Evolutionary conservation across 495 filamentous ascomycete species (phyloP).

Genomic region (Tetracladium marchalianum): DNA sequence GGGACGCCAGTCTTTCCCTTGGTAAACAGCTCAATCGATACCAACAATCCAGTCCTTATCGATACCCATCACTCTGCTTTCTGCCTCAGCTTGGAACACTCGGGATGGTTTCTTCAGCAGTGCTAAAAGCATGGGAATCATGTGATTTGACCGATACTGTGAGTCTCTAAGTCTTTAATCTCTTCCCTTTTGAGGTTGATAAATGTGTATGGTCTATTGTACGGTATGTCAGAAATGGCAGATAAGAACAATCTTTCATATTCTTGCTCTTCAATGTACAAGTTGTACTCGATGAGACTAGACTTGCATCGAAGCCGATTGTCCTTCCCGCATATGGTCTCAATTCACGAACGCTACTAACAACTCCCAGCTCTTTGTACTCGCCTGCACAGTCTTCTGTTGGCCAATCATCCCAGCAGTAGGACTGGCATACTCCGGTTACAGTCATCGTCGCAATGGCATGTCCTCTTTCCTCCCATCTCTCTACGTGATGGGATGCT

Average conservation of each 20-base stretch:
- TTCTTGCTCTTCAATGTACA: too few species aligned
- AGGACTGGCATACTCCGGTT: slow-evolving; percentile 43
- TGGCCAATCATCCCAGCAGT: slow-evolving; percentile 96
- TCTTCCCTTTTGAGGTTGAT: not conserved
- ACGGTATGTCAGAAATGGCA: too few species aligned
- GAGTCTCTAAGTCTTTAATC: not conserved
- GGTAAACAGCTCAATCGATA: too few species aligned
- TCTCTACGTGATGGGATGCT: slow-evolving; percentile 30
- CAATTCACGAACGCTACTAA: not conserved
- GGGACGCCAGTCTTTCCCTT: too few species aligned
- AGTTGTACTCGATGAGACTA: too few species aligned
- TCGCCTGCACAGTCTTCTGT: slow-evolving; percentile 69
- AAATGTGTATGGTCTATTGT: not conserved
- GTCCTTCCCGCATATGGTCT: too few species aligned
- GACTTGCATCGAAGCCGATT: too few species aligned
- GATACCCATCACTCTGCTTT: too few species aligned
- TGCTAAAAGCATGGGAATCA: slow-evolving; percentile 13
- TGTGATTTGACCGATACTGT: slow-evolving; percentile 17
- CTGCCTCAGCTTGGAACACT: too few species aligned
- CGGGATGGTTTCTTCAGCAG: slow-evolving; percentile 1
- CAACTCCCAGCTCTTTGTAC: slow-evolving; percentile 27
- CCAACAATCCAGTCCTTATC: too few species aligned
- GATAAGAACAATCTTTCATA: too few species aligned
- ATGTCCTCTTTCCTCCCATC: slow-evolving; percentile 37
- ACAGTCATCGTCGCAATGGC: slow-evolving; percentile 34